These are phyloP conservation scores for Phyllosticta citriasiana DNA, from an alignment of 2,329 filamentous ascomycete genomes.

Conservation along the genomic window DNA sequence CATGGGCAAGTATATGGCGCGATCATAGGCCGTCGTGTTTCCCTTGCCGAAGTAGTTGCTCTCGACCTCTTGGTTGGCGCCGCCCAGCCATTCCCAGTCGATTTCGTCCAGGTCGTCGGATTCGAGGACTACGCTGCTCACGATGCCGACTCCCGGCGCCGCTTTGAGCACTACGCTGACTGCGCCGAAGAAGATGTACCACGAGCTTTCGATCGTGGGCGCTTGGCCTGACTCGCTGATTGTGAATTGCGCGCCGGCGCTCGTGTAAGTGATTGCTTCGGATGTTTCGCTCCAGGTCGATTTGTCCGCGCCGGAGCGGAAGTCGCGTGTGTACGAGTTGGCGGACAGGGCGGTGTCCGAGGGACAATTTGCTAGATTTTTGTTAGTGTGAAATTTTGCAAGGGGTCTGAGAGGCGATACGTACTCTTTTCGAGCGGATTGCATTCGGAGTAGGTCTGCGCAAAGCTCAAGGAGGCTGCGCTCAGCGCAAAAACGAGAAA, in stretches of 20 bases:
- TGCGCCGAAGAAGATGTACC: conserved; percentile 73
- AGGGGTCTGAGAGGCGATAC: background rate
- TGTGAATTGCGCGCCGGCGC: conserved; percentile 33
- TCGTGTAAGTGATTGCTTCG: conserved; percentile 25
- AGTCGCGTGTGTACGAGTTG: conserved; percentile 22
- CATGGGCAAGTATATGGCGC: conserved; percentile 49
- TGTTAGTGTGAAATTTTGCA: conserved; percentile 12
- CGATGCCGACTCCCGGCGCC: conserved; percentile 58
- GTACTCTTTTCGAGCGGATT: conserved; percentile 17
- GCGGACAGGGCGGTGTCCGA: conserved; percentile 22
- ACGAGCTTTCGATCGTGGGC: conserved; percentile 58
- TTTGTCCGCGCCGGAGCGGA: conserved; percentile 19
- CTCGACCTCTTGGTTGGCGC: conserved; percentile 49
- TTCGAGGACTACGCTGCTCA: conserved; percentile 67
- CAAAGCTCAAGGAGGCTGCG: conserved; percentile 7
- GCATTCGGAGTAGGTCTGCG: conserved; percentile 27
- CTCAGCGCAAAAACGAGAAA: background rate
- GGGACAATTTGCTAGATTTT: conserved; percentile 17
- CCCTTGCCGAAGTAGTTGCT: conserved; percentile 69
- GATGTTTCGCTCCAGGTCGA: conserved; percentile 11
- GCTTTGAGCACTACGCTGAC: conserved; percentile 65
- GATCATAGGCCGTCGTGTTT: conserved; percentile 53
- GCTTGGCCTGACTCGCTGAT: conserved; percentile 32
- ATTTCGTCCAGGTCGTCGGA: conserved; percentile 75
- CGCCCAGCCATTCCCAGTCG: conserved; percentile 66